Percentiles rank a stretch among this genome's conserved stretches.
These are phyloP conservation scores for Exsudoporus floridanus DNA, from an alignment of 1,284 basidiomycete genomes.

Conservation along the genomic window DNA sequence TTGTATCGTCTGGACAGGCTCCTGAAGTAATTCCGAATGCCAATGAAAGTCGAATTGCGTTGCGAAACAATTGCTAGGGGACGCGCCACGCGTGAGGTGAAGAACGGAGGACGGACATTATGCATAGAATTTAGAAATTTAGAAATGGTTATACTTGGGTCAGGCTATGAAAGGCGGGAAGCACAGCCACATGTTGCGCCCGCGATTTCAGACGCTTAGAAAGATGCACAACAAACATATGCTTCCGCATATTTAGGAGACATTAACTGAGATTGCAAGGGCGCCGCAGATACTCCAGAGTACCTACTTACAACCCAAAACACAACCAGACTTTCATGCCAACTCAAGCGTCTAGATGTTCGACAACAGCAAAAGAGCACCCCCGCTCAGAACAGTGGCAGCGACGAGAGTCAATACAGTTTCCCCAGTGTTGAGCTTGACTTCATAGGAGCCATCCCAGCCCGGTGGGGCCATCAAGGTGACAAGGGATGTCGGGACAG, in stretches of 20 bases:
- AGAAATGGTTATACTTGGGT: background rate
- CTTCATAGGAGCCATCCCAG: conserved; percentile 62
- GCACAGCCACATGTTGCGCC: conserved; percentile 18
- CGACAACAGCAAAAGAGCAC: conserved; percentile 49
- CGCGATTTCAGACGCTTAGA: background rate
- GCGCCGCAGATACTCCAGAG: background rate
- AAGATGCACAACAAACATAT: too few relatives aligned
- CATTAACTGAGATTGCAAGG: background rate
- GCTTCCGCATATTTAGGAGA: background rate
- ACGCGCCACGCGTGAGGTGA: conserved; percentile 2
- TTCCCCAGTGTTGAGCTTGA: conserved; percentile 41
- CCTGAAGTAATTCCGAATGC: conserved; percentile 33
- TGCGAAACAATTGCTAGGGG: conserved; percentile 4
- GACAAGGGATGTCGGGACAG: conserved; percentile 38
- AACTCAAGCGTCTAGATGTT: conserved; percentile 41
- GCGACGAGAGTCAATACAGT: conserved; percentile 49
- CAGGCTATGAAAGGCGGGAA: too few relatives aligned
- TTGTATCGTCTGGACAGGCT: conserved; percentile 9
- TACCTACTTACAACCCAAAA: background rate
- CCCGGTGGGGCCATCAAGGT: conserved; percentile 45
- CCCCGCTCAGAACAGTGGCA: conserved; percentile 47
- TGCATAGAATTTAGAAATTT: too few relatives aligned
- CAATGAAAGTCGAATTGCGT: conserved; percentile 29
- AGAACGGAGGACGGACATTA: conserved; percentile 8
- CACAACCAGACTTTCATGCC: background rate